Evolutionary conservation across 495 filamentous ascomycete species (phyloP).

Genomic region (Astrothelium macrocarpum): DNA sequence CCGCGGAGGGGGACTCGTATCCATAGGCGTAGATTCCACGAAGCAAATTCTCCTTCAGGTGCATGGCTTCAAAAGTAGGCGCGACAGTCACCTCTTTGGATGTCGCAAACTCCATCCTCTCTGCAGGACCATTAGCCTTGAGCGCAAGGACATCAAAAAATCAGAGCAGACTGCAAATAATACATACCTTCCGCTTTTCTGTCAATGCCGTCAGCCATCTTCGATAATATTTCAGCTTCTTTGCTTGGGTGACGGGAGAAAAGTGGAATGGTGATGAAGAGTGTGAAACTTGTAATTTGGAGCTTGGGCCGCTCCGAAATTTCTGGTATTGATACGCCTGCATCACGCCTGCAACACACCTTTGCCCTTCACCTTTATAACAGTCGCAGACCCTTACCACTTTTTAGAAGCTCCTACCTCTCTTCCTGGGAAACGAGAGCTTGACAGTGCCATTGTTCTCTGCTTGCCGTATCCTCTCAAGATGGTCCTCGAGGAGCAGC

Average conservation of each 20-base stretch:
- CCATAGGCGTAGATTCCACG: slow-evolving; percentile 98
- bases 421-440: too few species aligned
- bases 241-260: neutral
- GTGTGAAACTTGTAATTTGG: neutral
- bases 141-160: neutral
- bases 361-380: too few species aligned
- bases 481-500: slow-evolving; percentile 86
- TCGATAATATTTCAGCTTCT: neutral
- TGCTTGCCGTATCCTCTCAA: slow-evolving; percentile 16
- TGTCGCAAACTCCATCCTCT: slow-evolving; percentile 95
- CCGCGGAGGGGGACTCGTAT: slow-evolving; percentile 93
- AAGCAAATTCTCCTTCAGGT: slow-evolving; percentile 90
- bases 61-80: slow-evolving; percentile 63
- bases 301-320: slow-evolving; percentile 10
- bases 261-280: neutral
- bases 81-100: slow-evolving; percentile 96
- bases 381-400: too few species aligned
- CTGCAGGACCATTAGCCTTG: slow-evolving; percentile 29
- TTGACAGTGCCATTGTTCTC: neutral
- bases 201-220: slow-evolving; percentile 92
- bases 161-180: neutral
- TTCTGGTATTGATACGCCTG: slow-evolving; percentile 7
- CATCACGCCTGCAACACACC: too few species aligned
- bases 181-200: slow-evolving; percentile 67
- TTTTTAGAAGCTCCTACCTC: too few species aligned